Conservation (phyloP, 345 rosid genomes). For the Gynandropsis gynandra region DNA sequence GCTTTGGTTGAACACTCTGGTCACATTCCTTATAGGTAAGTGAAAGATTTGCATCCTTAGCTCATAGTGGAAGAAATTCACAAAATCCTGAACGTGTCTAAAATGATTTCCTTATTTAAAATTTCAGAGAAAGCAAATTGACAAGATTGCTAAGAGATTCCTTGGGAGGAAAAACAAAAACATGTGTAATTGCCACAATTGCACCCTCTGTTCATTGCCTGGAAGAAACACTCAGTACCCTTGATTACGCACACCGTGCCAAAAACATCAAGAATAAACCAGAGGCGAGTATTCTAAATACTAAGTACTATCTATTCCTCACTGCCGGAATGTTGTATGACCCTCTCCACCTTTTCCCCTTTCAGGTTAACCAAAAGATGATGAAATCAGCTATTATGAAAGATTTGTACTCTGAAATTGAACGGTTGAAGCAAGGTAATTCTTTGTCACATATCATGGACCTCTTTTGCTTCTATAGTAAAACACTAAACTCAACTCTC, state of each 20-base stretch:
- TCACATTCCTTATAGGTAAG: conserved; percentile 90
- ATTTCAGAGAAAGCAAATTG: conserved; percentile 88
- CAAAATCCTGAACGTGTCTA: background rate
- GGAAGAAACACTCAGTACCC: conserved; percentile 98
- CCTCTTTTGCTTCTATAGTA: background rate
- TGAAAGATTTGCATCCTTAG: conserved; percentile 1
- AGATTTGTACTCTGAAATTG: conserved; percentile 91
- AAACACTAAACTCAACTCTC: background rate
- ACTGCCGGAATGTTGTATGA: conserved; percentile 11
- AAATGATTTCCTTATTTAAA: conserved; percentile 9
- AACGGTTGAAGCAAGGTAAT: conserved; percentile 89
- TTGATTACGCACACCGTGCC: conserved; percentile 97
- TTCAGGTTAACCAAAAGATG: conserved; percentile 98
- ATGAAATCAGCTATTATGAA: conserved; percentile 98
- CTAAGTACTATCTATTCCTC: background rate
- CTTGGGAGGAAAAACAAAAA: conserved; percentile 97
- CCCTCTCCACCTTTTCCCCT: conserved; percentile 8
- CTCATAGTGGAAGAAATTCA: background rate
- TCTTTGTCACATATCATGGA: background rate
- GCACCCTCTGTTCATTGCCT: conserved; percentile 89
- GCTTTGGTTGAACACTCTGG: conserved; percentile 97
- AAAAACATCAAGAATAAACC: conserved; percentile 98
- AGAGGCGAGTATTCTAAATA: conserved; percentile 52
- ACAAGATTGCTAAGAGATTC: conserved; percentile 97
- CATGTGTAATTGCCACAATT: conserved; percentile 92